phyloP scores from a whole-genome alignment of 768 basidiomycete species.

The Lactifluus subvellereus region DNA sequence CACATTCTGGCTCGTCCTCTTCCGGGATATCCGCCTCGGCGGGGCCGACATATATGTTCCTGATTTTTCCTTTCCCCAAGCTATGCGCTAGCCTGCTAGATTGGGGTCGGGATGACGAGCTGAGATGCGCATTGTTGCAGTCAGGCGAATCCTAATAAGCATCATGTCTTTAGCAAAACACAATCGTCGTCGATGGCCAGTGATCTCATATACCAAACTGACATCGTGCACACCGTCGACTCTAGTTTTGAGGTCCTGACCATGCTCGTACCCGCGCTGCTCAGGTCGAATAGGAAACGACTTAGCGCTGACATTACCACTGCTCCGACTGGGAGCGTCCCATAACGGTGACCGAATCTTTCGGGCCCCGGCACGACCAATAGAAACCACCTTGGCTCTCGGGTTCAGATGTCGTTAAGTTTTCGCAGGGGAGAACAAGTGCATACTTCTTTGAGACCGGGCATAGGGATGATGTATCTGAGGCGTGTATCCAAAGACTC shows the following conservation, averaged over 20 bases:
- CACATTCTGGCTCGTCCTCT: conserved; percentile 34
- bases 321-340: conserved; percentile 31
- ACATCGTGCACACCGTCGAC: neutral
- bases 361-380: conserved; percentile 79
- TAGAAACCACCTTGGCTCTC: conserved; percentile 39
- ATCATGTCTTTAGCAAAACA: neutral
- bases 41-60: conserved; percentile 43
- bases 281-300: conserved; percentile 3
- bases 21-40: conserved; percentile 29
- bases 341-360: conserved; percentile 79
- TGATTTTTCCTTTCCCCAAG: conserved; percentile 57
- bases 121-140: conserved; percentile 44
- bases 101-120: conserved; percentile 40
- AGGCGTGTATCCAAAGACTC: conserved; percentile 54
- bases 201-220: neutral
- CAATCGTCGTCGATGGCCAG: neutral
- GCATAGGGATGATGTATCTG: conserved; percentile 42
- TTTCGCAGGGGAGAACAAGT: too few species aligned
- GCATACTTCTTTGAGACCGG: conserved; percentile 36
- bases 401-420: neutral
- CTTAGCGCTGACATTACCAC: neutral
- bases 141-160: conserved; percentile 43
- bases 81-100: conserved; percentile 43
- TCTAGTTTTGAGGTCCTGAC: conserved; percentile 28
- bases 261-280: conserved; percentile 20